Percentiles rank a stretch among this genome's conserved stretches.
Evolutionary conservation across 2,329 filamentous ascomycete genomes (phyloP).

Genomic region (Beauveria asiatica): DNA sequence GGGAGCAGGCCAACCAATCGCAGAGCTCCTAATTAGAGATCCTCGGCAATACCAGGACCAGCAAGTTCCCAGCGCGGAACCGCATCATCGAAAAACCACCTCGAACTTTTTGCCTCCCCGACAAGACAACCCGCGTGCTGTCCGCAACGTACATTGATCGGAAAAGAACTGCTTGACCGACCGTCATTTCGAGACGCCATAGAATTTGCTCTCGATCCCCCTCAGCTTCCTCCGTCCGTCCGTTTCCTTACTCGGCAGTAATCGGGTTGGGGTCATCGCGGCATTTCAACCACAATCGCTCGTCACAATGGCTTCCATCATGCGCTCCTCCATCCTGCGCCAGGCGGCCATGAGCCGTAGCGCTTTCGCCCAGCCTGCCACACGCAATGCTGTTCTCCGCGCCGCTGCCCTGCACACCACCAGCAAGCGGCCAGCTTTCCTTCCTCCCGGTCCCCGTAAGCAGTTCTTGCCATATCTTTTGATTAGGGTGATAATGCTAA

Average conservation of each 20-base stretch:
- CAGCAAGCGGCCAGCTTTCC: slow-evolving; percentile 64
- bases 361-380: slow-evolving; percentile 27
- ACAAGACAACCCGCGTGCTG: slow-evolving; percentile 1
- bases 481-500: background rate
- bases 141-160: background rate
- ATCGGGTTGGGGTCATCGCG: slow-evolving; percentile 8
- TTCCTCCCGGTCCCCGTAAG: slow-evolving; percentile 82
- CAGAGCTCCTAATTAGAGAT: slow-evolving; percentile 33
- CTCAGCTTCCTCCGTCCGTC: background rate
- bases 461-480: slow-evolving; percentile 16
- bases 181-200: background rate
- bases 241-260: background rate
- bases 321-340: slow-evolving; percentile 46
- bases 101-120: slow-evolving; percentile 10
- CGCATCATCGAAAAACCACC: slow-evolving; percentile 7
- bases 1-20: slow-evolving; percentile 34
- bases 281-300: background rate
- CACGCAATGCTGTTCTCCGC: slow-evolving; percentile 27
- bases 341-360: slow-evolving; percentile 38
- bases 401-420: slow-evolving; percentile 83
- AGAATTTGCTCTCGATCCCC: too few species aligned
- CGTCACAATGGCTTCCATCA: slow-evolving; percentile 46
- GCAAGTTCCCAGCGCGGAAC: slow-evolving; percentile 4
- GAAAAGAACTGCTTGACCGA: background rate
- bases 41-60: slow-evolving; percentile 38